Percentiles rank a stretch among this genome's conserved stretches.
Evolutionary conservation across 176 grass and related monocot species (phyloP).

Genomic region (maize (Zea mays)): Zm-B73-REFERENCE-NAM-5.0 NC_050096.1:289495501-289496000

Average conservation of each 20-base stretch:
- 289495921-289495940: slow-evolving; percentile 4
- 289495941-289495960: background rate
- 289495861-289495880: background rate
- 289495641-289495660: slow-evolving; percentile 40
- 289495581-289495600: slow-evolving; percentile 95
- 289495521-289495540: slow-evolving; percentile 52
- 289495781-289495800: background rate
- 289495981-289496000: background rate
- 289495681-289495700: background rate
- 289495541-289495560: slow-evolving; percentile 88
- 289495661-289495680: background rate
- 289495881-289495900: background rate
- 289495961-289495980: background rate
- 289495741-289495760: background rate
- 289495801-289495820: slow-evolving; percentile 21
- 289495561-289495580: slow-evolving; percentile 94
- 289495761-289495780: background rate
- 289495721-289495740: background rate
- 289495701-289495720: background rate
- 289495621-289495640: slow-evolving; percentile 64
- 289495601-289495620: slow-evolving; percentile 95
- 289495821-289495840: background rate
- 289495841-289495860: background rate
- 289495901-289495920: slow-evolving; percentile 23
- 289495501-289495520: background rate